phyloP scores from a whole-genome alignment of 192 early-diverging fungal species.

The Podila clonocystis region DNA sequence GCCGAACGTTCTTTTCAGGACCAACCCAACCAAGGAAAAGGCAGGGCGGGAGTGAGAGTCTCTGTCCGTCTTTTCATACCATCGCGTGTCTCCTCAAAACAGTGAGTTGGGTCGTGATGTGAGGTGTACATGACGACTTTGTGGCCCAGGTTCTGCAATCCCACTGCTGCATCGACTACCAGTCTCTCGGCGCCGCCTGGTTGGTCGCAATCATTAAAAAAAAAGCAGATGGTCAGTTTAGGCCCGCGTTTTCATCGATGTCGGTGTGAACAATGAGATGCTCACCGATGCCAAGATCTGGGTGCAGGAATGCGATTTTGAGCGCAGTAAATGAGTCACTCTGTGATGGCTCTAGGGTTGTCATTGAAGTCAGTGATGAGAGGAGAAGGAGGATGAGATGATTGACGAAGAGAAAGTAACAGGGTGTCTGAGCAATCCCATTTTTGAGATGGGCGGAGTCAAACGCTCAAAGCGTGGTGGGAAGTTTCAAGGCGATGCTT shows the following conservation, averaged over 20 bases:
- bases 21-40: not conserved
- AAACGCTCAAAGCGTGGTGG: too few relatives aligned
- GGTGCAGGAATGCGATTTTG: slow-evolving; percentile 88
- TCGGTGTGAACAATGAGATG: not conserved
- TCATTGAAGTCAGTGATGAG: not conserved
- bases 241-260: not conserved
- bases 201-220: not conserved
- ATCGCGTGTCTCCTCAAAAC: slow-evolving; percentile 92
- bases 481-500: too few relatives aligned
- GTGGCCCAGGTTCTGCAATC: slow-evolving; percentile 84
- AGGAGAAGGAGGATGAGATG: not conserved
- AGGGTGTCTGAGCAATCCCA: too few relatives aligned
- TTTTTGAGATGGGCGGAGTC: too few relatives aligned
- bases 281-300: slow-evolving; percentile 92
- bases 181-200: slow-evolving; percentile 93
- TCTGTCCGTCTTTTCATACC: slow-evolving; percentile 51
- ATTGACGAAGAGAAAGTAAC: too few relatives aligned
- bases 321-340: slow-evolving; percentile 37
- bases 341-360: not conserved
- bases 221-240: not conserved
- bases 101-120: slow-evolving; percentile 88
- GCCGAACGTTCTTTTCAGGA: not conserved
- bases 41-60: not conserved
- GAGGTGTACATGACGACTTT: slow-evolving; percentile 86
- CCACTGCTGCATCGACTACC: slow-evolving; percentile 91